These are phyloP conservation scores for Ustilago bromivora DNA, from an alignment of 1,284 basidiomycete species.

Conservation along the genomic window DNA sequence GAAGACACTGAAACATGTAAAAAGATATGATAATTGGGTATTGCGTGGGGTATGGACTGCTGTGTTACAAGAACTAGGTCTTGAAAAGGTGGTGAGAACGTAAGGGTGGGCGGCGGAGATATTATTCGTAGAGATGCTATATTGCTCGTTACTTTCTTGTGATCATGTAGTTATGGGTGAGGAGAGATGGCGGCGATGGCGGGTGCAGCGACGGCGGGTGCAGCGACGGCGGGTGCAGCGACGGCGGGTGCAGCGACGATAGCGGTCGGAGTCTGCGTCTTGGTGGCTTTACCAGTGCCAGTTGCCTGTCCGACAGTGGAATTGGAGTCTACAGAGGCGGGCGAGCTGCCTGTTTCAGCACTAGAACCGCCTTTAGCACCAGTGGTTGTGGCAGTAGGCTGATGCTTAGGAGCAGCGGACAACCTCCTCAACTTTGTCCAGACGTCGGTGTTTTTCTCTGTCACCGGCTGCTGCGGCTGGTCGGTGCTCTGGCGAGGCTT, in stretches of 20 bases:
- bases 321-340: constrained; percentile 13
- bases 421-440: constrained; percentile 26
- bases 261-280: constrained; percentile 1
- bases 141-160: neutral
- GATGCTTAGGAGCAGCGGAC: constrained; percentile 14
- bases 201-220: constrained; percentile 11
- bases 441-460: constrained; percentile 6
- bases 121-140: neutral
- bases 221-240: constrained; percentile 16
- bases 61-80: neutral
- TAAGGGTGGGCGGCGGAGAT: neutral
- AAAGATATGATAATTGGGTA: neutral
- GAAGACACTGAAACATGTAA: neutral
- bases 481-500: constrained; percentile 8
- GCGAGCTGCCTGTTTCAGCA: neutral
- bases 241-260: constrained; percentile 16
- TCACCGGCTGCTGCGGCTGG: constrained; percentile 3
- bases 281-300: constrained; percentile 3
- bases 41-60: constrained; percentile 1
- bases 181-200: neutral
- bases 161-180: neutral
- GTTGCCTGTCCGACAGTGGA: constrained; percentile 8
- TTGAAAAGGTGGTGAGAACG: neutral
- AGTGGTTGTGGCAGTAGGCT: neutral
- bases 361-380: neutral